These are phyloP conservation scores for Phytophthora pisi DNA, from an alignment of 352 stramenopile genomes.

Conservation along the genomic window DNA sequence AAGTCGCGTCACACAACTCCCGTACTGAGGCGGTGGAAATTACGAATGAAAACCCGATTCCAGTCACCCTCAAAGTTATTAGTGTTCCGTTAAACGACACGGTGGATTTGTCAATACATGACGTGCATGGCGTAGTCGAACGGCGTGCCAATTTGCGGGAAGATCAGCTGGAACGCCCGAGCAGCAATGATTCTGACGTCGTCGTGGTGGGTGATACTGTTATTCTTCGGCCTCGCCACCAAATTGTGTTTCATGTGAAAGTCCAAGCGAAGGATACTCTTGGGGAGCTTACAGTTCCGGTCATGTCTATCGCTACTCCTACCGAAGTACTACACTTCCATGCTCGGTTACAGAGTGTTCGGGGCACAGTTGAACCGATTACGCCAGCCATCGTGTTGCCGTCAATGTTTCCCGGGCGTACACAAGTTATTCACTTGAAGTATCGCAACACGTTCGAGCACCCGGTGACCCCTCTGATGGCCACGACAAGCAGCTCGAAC, in stretches of 20 bases:
- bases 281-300: constrained; percentile 35
- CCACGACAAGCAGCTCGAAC: constrained; percentile 21
- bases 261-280: constrained; percentile 29
- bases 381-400: constrained; percentile 33
- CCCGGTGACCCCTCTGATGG: constrained; percentile 27
- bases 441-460: constrained; percentile 57
- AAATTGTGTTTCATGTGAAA: constrained; percentile 34
- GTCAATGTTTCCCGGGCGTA: constrained; percentile 45
- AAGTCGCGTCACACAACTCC: constrained; percentile 35
- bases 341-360: constrained; percentile 35
- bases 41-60: constrained; percentile 54
- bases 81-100: constrained; percentile 15
- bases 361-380: constrained; percentile 40
- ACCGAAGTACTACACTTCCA: constrained; percentile 50
- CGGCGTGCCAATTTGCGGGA: background rate
- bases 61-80: constrained; percentile 34
- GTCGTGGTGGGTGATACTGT: constrained; percentile 27
- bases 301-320: constrained; percentile 44
- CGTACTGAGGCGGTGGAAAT: constrained; percentile 47
- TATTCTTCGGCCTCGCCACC: constrained; percentile 36
- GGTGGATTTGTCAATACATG: constrained; percentile 33
- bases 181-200: background rate
- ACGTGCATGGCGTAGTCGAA: background rate
- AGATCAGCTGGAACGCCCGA: background rate
- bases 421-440: constrained; percentile 34